A percentile compares a stretch with the other conserved stretches of the same genome.
These are phyloP conservation scores for Xylaria sp. DNA, from an alignment of 2,329 filamentous ascomycete genomes.

Conservation along the genomic window DNA sequence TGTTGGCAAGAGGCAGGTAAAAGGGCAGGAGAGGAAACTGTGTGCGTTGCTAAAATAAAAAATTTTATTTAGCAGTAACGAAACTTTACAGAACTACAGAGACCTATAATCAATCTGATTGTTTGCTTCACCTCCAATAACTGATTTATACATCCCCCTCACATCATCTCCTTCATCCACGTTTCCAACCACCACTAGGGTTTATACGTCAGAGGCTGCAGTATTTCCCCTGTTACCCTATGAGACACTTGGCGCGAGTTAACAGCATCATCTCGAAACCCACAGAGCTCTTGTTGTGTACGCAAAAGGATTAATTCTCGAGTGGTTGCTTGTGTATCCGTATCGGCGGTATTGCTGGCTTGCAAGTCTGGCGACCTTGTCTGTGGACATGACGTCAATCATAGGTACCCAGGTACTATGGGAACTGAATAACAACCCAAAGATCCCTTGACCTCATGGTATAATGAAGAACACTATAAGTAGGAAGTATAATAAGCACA, in stretches of 20 bases:
- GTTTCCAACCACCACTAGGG: conserved; percentile 24
- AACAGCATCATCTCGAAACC: conserved; percentile 6
- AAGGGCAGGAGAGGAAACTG: neutral
- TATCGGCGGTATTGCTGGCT: neutral
- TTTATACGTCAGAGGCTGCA: conserved; percentile 33
- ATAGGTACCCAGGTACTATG: neutral
- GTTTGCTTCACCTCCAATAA: neutral
- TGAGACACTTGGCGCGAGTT: conserved; percentile 30
- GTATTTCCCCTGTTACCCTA: conserved; percentile 32
- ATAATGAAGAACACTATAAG: conserved; percentile 1
- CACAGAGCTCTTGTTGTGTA: conserved; percentile 11
- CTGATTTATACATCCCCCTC: neutral
- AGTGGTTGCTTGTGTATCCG: neutral
- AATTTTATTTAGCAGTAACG: neutral
- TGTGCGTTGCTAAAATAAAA: neutral
- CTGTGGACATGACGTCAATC: conserved; percentile 20
- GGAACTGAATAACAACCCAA: neutral
- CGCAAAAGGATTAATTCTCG: conserved; percentile 13
- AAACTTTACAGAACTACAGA: neutral
- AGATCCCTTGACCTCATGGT: neutral
- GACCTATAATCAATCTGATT: neutral
- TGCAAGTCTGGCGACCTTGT: neutral
- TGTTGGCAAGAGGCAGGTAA: neutral
- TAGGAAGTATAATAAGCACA: neutral
- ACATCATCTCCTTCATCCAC: conserved; percentile 1